Evolutionary conservation across 306 rosid genomes (phyloP).

Genomic region (Fragaria nilgerrensis): DNA sequence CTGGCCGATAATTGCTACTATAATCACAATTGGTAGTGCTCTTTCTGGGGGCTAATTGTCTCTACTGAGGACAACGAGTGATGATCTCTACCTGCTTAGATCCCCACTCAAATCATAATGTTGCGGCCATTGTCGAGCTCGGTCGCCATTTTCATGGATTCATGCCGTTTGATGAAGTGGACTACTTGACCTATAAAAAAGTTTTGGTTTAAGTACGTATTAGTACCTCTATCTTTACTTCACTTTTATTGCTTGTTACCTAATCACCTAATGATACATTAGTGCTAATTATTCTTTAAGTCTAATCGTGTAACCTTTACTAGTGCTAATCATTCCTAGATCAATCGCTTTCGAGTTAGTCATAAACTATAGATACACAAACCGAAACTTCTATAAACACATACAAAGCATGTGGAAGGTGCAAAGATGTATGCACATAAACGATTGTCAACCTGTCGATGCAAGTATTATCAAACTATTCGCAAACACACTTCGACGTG

Average conservation of each 20-base stretch:
- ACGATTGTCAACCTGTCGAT: too few species aligned
- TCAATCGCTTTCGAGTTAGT: slow-evolving; percentile 5
- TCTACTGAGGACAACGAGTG: slow-evolving; percentile 34
- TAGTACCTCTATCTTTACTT: not conserved
- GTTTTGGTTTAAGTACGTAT: not conserved
- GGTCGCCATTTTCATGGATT: slow-evolving; percentile 27
- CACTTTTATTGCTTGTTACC: slow-evolving; percentile 7
- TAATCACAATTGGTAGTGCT: not conserved
- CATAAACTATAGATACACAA: not conserved
- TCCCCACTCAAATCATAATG: slow-evolving; percentile 17
- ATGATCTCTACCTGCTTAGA: slow-evolving; percentile 20
- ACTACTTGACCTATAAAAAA: slow-evolving; percentile 11
- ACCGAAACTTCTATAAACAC: not conserved
- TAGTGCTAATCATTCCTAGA: not conserved
- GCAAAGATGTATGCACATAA: too few species aligned
- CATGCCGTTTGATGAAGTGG: slow-evolving; percentile 24
- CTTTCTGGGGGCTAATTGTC: slow-evolving; percentile 18
- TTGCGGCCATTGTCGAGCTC: slow-evolving; percentile 21
- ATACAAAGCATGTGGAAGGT: not conserved
- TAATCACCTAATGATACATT: not conserved
- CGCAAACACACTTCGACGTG: too few species aligned
- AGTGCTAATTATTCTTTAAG: not conserved
- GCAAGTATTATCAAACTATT: too few species aligned
- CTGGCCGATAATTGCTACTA: slow-evolving; percentile 21
- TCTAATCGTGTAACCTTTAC: not conserved